Conservation (phyloP, 768 basidiomycete genomes). For the Xerocomellus dryophilus region DNA sequence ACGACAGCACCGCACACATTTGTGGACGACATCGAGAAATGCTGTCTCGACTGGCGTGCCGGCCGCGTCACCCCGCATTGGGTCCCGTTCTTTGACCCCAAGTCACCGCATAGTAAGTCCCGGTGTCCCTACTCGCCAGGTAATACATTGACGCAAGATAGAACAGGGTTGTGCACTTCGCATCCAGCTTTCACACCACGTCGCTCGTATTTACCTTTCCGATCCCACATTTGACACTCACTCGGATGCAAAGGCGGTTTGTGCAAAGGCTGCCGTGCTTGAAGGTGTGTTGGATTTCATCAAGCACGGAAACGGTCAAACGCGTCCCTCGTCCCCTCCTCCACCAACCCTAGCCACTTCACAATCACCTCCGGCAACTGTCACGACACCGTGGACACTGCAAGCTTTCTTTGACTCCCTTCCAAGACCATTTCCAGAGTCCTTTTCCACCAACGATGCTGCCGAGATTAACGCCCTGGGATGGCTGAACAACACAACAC, state of each 20-base stretch:
- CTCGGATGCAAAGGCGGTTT: constrained; percentile 48
- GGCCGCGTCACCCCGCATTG: constrained; percentile 52
- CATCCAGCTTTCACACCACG: constrained; percentile 49
- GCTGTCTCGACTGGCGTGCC: constrained; percentile 54
- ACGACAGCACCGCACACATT: constrained; percentile 1
- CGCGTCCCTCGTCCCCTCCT: constrained; percentile 31
- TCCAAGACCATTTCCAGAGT: constrained; percentile 60
- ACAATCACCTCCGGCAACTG: background rate
- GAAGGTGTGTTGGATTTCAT: constrained; percentile 61
- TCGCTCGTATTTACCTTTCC: constrained; percentile 51
- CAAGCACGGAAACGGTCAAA: constrained; percentile 51
- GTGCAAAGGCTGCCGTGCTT: constrained; percentile 50
- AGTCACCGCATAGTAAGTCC: constrained; percentile 42
- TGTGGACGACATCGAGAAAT: constrained; percentile 47
- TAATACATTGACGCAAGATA: constrained; percentile 17
- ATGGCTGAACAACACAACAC: constrained; percentile 51
- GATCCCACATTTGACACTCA: constrained; percentile 41
- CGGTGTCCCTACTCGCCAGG: background rate
- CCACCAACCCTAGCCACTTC: constrained; percentile 4
- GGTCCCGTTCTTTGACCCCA: constrained; percentile 48
- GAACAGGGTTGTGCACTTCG: constrained; percentile 56
- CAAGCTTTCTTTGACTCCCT: constrained; percentile 63
- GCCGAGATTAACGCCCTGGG: constrained; percentile 52
- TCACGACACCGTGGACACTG: constrained; percentile 37
- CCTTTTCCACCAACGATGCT: constrained; percentile 44